Conservation (phyloP, 2,329 filamentous ascomycete species). For the Penicillium sp. region DNA sequence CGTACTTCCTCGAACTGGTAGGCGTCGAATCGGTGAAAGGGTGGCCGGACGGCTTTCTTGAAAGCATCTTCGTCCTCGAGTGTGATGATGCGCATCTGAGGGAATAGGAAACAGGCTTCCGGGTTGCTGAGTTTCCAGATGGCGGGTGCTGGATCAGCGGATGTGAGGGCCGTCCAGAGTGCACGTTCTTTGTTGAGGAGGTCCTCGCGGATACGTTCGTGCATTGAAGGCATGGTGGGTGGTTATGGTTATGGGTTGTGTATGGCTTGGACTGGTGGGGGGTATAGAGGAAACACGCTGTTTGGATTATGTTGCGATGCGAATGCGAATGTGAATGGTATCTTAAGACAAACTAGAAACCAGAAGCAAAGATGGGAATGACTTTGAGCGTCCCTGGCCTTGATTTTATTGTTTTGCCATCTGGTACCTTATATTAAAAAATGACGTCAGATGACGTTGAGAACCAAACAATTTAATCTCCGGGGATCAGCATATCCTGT, state of each 20-base stretch:
- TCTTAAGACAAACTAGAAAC: background rate
- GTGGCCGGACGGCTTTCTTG: slow-evolving; percentile 29
- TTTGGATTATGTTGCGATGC: background rate
- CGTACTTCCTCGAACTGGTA: slow-evolving; percentile 33
- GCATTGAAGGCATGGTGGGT: slow-evolving; percentile 35
- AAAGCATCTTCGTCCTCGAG: slow-evolving; percentile 31
- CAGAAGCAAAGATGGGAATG: slow-evolving; percentile 4
- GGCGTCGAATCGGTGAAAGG: slow-evolving; percentile 39
- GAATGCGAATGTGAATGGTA: background rate
- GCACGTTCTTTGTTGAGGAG: slow-evolving; percentile 37
- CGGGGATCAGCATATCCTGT: slow-evolving; percentile 6
- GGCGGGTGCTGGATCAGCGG: slow-evolving; percentile 36
- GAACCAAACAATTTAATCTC: slow-evolving; percentile 4
- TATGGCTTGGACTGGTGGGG: background rate
- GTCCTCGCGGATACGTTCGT: slow-evolving; percentile 40
- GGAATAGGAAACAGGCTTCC: slow-evolving; percentile 37
- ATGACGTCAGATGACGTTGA: slow-evolving; percentile 28
- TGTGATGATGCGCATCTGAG: slow-evolving; percentile 33
- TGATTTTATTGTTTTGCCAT: slow-evolving; percentile 7
- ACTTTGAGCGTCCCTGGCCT: background rate
- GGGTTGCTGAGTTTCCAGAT: slow-evolving; percentile 35
- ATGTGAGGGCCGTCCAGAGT: slow-evolving; percentile 41
- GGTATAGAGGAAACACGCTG: background rate
- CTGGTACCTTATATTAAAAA: slow-evolving; percentile 7
- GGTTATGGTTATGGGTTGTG: background rate